Conservation (phyloP, 2,329 filamentous ascomycete genomes). For the Colletotrichum sp. region DNA sequence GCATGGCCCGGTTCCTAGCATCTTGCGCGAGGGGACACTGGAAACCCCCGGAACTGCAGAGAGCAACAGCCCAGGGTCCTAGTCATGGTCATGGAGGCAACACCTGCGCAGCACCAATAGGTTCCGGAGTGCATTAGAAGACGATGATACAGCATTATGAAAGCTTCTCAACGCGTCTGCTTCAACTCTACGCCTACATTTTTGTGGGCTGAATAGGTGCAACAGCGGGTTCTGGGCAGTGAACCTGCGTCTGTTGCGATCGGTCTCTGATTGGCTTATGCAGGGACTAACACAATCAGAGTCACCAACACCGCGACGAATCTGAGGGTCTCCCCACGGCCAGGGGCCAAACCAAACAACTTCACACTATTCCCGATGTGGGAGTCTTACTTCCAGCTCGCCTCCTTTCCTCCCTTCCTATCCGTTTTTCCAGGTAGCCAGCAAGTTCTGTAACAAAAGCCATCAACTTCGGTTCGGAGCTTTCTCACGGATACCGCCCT, state of each 20-base stretch:
- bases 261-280: neutral
- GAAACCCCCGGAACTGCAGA: neutral
- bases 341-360: neutral
- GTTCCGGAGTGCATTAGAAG: neutral
- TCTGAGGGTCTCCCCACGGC: neutral
- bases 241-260: neutral
- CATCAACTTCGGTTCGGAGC: neutral
- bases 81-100: neutral
- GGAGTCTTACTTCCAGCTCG: neutral
- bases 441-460: neutral
- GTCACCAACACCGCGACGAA: neutral
- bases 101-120: neutral
- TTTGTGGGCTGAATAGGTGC: neutral
- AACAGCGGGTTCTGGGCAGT: too few relatives aligned
- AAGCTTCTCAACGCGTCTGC: neutral
- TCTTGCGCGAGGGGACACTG: neutral
- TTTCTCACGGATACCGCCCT: neutral
- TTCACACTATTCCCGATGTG: neutral
- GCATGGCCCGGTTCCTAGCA: neutral
- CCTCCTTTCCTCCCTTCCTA: neutral
- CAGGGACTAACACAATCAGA: neutral
- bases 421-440: neutral
- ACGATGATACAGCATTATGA: constrained; percentile 1
- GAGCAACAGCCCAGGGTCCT: neutral
- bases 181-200: neutral